Evolutionary conservation across 2,329 filamentous ascomycete genomes (phyloP), one percentile per base, ranked within the genome.

Genomic region (Zasmidium angulare): DNA sequence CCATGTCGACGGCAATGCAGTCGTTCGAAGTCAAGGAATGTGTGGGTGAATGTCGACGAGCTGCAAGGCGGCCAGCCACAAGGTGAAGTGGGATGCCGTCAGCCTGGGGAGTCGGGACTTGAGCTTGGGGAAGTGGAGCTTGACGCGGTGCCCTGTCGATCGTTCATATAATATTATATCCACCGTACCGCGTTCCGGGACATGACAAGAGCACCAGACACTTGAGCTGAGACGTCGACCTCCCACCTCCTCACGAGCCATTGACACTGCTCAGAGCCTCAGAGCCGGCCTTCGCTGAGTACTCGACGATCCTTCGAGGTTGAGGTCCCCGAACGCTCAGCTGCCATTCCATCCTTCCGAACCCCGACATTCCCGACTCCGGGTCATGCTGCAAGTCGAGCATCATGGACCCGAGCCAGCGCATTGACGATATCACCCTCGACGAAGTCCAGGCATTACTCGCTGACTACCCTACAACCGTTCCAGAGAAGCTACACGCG

Each of bases 401-500:
- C 19, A 43, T 26, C 36, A 56, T 61, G 58, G 29, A 60, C 23
- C 24, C 40, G 19, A 23, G 54, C 17, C 55, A 61, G 29, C 29
- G 19, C 1, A 62, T 69, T 49, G 63, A 67, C 3, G 61, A 12
- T 10, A 72, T 73, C 40, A 56, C 60, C 14, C 23, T 52, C 48
- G 52, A 58, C n/a, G 58, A 61, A 2, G 70, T 74, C 54, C 50
- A 63, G 1, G 43, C 48, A 1, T 46, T 73, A 17, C 64, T 73
- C 1, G 40, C 55, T 1, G 43, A 66, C 14, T 75, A 75, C 50
- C 56, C 62, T 1, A 36, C 60, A 2, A 21, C 53, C 19, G 60
- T 74, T 1, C 66, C 72, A 1, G 20, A 56, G 4, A 71, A 68
- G 55, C 78, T 90, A 4, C 68, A 76, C 24, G 78, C 84, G 51